Base-by-base conservation (phyloP, 148 eudicot species). In the Persicaria tinctoria region DNA sequence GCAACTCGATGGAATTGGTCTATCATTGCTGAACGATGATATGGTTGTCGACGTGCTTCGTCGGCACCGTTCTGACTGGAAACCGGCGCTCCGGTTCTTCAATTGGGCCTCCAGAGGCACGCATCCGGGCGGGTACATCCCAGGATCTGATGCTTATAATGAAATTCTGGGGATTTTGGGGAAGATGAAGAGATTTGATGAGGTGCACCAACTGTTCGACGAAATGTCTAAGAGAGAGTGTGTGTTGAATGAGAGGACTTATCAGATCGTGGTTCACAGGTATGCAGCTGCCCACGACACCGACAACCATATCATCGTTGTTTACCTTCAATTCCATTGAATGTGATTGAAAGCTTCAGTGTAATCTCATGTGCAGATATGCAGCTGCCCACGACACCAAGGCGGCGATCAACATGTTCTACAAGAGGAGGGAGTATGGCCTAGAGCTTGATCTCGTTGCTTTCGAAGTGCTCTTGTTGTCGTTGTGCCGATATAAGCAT, bases 81-180 rank as follows among this genome's bases (percentile, higher is more conserved):
- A 86, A 80, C 75, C 85, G 0, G 98, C 97, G 6, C 82, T 78
- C 76, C 69, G 68, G 41, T 89, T 93, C 90, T 91, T 91, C 83
- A 85, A 74, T 17, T 93, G 88, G 97, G 86, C 88, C 12, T 80
- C 66, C 5, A 76, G 73, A 69, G 78, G 56, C 17, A 45, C 12
- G 68, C 78, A 76, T 75, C 64, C 79, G 73, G 70, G 70, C 80
- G 91, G 86, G 47, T 84, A 82, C 82, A 73, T 53, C 1, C 89
- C 89, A 9, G 83, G 81, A 9, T 48, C 88, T 18, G 82, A 53
- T 51, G 83, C 47, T 56, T 88, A 82, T 74, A 89, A 93, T 73
- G 92, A 91, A 81, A 81, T 89, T 46, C 83, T 93, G 4, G 91
- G 84, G 56, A 87, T 85, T 70, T 75, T 93, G 66, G 98, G 98